Base-by-base conservation (phyloP, 306 rosid genomes). In the Echinosophora koreensis region DNA sequence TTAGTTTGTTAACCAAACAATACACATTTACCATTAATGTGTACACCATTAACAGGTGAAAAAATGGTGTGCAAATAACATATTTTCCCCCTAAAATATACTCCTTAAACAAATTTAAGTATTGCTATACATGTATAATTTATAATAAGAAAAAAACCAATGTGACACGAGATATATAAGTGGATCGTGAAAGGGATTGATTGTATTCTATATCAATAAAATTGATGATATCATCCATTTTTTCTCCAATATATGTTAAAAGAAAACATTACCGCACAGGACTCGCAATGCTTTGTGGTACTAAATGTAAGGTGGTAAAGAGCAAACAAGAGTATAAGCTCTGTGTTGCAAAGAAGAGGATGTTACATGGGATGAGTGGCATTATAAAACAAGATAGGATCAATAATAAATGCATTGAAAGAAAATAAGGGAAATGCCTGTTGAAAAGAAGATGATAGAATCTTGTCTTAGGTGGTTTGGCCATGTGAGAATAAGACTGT, bases 211-310 rank as follows among this genome's bases (percentile, higher is more conserved):
- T 44, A 34, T 10, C 15, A 18, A 51, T 58, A 38, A 8, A 38
- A 11, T 49, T 47, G 34, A 75, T 59, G 59, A 54, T 69, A 9
- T 71, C 59, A 50, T 65, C 17, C 32, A 37, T 71, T 37, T 55
- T 56, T 59, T 54, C 38, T 8, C 9, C 44, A 60, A 17, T 37
- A 32, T 42, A 10, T 30, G 14, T 44, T 2, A 10, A 9, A 2
- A 42, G 8, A 9, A 42, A 42, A 44, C 11, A 10, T 44, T 44
- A 10, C 4, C 3, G 11, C 50, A 44, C 14, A 44, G 10, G 50
- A 10, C 11, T 11, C 1, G 12, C 11, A 0, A 44, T 11, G 13
- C 14, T 10, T 44, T 44, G 50, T 44, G 14, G 50, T 11, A 11
- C 14, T 44, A 13, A 44, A 44, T 44, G 50, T 44, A 3, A 5